Percentiles rank a stretch among this genome's conserved stretches.
Conservation (phyloP, 257 asterid species). For the Solanum microdontum region DNA sequence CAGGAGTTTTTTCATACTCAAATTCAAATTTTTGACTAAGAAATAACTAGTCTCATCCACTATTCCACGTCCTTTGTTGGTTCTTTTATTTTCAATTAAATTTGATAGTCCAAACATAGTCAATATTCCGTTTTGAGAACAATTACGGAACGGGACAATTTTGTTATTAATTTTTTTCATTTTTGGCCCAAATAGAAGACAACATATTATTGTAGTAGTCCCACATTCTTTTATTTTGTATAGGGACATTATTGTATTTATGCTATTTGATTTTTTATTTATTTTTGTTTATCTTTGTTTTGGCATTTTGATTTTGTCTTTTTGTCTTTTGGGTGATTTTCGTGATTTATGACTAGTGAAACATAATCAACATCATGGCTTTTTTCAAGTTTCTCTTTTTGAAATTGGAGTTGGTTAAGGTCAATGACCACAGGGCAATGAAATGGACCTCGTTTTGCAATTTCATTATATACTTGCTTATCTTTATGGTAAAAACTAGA, state of each 20-base stretch:
- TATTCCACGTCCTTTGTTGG: not conserved
- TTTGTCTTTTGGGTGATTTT: not conserved
- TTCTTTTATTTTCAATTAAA: not conserved
- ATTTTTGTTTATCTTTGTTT: not conserved
- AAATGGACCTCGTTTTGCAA: not conserved
- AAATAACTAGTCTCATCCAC: too few relatives aligned
- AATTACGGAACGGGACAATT: not conserved
- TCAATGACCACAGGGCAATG: not conserved
- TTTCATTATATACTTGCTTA: not conserved
- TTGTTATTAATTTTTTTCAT: not conserved
- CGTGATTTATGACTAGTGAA: not conserved
- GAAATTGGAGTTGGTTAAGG: not conserved
- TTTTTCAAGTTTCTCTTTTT: not conserved
- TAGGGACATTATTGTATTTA: not conserved
- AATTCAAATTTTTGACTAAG: too few relatives aligned
- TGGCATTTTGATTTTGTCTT: not conserved
- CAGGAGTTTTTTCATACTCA: fast-evolving
- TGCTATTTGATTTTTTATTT: not conserved
- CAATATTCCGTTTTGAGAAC: constrained; percentile 16
- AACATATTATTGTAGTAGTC: not conserved
- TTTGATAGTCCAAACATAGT: not conserved
- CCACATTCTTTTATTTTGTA: not conserved
- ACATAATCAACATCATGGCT: not conserved
- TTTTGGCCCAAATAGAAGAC: not conserved
- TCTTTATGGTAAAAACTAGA: not conserved